Percentiles rank a stretch among this genome's conserved stretches.
phyloP scores from a whole-genome alignment of 2,329 filamentous ascomycete species.

The Fusarium staphyleae region DNA sequence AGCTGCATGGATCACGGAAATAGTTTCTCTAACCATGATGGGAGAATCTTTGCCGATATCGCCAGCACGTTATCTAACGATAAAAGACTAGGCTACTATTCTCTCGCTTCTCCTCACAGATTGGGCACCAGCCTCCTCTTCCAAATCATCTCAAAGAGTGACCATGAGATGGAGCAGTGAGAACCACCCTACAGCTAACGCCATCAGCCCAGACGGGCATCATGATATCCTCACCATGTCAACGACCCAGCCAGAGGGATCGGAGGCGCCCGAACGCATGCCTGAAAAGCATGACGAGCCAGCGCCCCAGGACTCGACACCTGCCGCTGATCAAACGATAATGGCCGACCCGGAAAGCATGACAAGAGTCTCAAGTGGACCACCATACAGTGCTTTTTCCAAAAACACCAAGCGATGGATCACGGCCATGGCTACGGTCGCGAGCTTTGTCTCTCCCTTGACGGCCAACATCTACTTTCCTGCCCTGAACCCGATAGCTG shows the following conservation, averaged over 20 bases:
- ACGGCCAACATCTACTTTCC: conserved; percentile 66
- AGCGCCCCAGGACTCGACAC: neutral
- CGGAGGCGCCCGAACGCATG: neutral
- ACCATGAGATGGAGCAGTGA: conserved; percentile 24
- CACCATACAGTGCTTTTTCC: conserved; percentile 43
- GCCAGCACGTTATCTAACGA: conserved; percentile 22
- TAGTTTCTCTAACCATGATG: conserved; percentile 18
- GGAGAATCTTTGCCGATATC: conserved; percentile 32
- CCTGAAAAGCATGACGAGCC: conserved; percentile 16
- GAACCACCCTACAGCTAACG: conserved; percentile 4
- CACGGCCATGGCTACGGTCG: conserved; percentile 58
- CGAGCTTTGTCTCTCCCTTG: conserved; percentile 64
- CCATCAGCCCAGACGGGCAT: neutral
- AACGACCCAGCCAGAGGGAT: conserved; percentile 10
- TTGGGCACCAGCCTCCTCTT: conserved; percentile 6
- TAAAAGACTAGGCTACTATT: conserved; percentile 23
- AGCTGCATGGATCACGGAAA: conserved; percentile 23
- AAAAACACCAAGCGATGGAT: conserved; percentile 58
- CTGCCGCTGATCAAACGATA: conserved; percentile 13
- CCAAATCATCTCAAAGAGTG: neutral
- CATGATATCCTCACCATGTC: conserved; percentile 12
- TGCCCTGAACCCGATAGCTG: conserved; percentile 50
- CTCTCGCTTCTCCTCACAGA: conserved; percentile 4
- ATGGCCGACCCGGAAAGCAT: conserved; percentile 31
- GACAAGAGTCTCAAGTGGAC: conserved; percentile 31